A percentile compares a stretch with the other conserved stretches of the same genome.
phyloP scores from a whole-genome alignment of 352 stramenopile species.

The Phytophthora pseudosyringae region DNA sequence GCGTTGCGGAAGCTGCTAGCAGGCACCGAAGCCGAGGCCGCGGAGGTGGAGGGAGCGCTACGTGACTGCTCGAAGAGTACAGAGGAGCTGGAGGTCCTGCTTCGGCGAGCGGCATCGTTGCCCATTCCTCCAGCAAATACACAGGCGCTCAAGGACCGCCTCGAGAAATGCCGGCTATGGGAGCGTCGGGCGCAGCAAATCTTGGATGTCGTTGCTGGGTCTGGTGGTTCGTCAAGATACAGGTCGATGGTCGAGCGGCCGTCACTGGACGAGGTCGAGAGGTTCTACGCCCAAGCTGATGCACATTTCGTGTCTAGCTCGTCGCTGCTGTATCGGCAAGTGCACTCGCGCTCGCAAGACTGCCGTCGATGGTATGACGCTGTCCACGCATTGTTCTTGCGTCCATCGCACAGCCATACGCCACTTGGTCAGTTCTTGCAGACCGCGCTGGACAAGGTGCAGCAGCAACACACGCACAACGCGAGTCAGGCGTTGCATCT shows the following conservation, averaged over 20 bases:
- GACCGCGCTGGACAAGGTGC: conserved; percentile 42
- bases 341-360: conserved; percentile 70
- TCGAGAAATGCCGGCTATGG: conserved; percentile 63
- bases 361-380: conserved; percentile 67
- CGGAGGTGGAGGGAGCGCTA: conserved; percentile 40
- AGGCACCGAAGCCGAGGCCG: conserved; percentile 32
- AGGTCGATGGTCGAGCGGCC: conserved; percentile 38
- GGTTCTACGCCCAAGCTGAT: conserved; percentile 63
- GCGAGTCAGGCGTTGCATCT: conserved; percentile 23
- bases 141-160: conserved; percentile 54
- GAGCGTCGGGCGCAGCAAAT: conserved; percentile 57
- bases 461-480: conserved; percentile 22
- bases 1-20: conserved; percentile 43
- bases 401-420: conserved; percentile 42
- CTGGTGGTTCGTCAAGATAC: conserved; percentile 5
- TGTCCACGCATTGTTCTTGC: conserved; percentile 65
- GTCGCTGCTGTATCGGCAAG: conserved; percentile 66
- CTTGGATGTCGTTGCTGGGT: conserved; percentile 28
- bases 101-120: conserved; percentile 40
- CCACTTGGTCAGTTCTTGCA: conserved; percentile 55
- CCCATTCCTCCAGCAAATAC: conserved; percentile 49
- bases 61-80: conserved; percentile 49
- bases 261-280: conserved; percentile 51
- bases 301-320: conserved; percentile 62
- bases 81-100: conserved; percentile 54